Evolutionary conservation across 345 rosid genomes (phyloP).

Genomic region (Acer saccharum): DNA sequence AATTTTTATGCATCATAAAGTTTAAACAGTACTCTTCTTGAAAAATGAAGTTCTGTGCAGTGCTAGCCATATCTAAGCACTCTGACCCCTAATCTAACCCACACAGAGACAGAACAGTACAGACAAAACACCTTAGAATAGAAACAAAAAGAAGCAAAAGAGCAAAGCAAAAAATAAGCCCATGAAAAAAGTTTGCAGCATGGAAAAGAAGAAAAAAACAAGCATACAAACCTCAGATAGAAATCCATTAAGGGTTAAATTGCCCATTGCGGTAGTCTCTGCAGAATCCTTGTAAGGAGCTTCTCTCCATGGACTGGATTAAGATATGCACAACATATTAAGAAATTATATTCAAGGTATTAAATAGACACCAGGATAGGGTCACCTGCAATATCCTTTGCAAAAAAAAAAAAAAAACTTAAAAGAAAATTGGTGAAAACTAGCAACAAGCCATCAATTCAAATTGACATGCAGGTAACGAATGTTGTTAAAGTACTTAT

Average conservation of each 20-base stretch:
- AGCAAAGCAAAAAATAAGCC: background rate
- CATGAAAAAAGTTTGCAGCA: background rate
- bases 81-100: background rate
- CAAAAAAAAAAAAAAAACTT: constrained; percentile 1
- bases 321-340: constrained; percentile 22
- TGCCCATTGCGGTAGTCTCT: constrained; percentile 65
- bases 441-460: background rate
- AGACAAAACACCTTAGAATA: background rate
- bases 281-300: constrained; percentile 66
- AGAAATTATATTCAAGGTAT: constrained; percentile 13
- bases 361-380: constrained; percentile 2
- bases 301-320: constrained; percentile 73
- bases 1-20: background rate
- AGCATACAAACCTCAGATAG: constrained; percentile 62
- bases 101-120: background rate
- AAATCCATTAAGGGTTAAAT: constrained; percentile 66
- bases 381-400: constrained; percentile 9
- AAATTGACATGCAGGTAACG: constrained; percentile 9
- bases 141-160: background rate
- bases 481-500: background rate
- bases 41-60: background rate
- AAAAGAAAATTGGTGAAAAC: background rate
- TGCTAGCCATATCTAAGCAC: constrained; percentile 6
- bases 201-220: constrained; percentile 1
- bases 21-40: background rate